phyloP scores from a whole-genome alignment of 306 rosid species.

The Acacia crassicarpa region DNA sequence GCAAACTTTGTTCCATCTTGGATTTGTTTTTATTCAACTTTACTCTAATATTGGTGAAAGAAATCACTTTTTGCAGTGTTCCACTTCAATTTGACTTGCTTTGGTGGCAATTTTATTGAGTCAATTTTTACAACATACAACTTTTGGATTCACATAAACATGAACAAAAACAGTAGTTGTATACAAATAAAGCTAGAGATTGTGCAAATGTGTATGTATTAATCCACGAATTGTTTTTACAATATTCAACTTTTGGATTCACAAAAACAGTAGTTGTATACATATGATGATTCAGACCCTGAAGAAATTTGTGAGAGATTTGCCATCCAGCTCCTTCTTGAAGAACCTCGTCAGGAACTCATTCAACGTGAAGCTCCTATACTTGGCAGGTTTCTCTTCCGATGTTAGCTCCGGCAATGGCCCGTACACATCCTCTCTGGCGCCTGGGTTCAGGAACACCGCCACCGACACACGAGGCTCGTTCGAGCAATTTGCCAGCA shows the following conservation, averaged over 20 bases:
- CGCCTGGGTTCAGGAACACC: slow-evolving; percentile 57
- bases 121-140: too few species aligned
- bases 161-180: too few species aligned
- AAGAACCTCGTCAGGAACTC: slow-evolving; percentile 65
- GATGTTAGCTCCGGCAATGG: slow-evolving; percentile 76
- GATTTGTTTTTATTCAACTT: too few species aligned
- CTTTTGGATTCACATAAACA: too few species aligned
- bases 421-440: slow-evolving; percentile 53
- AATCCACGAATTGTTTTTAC: neutral
- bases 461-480: slow-evolving; percentile 62
- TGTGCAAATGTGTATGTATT: neutral
- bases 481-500: slow-evolving; percentile 48
- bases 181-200: neutral
- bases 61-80: too few species aligned
- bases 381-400: slow-evolving; percentile 50
- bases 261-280: neutral
- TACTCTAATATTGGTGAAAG: too few species aligned
- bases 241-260: neutral
- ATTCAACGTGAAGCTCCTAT: slow-evolving; percentile 39
- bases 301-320: slow-evolving; percentile 57
- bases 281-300: slow-evolving; percentile 27
- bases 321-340: slow-evolving; percentile 62
- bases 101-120: too few species aligned
- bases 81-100: too few species aligned
- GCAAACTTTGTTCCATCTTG: too few species aligned